phyloP scores from a whole-genome alignment of 2,329 filamentous ascomycete genomes.

The Penicillium sp. region DNA sequence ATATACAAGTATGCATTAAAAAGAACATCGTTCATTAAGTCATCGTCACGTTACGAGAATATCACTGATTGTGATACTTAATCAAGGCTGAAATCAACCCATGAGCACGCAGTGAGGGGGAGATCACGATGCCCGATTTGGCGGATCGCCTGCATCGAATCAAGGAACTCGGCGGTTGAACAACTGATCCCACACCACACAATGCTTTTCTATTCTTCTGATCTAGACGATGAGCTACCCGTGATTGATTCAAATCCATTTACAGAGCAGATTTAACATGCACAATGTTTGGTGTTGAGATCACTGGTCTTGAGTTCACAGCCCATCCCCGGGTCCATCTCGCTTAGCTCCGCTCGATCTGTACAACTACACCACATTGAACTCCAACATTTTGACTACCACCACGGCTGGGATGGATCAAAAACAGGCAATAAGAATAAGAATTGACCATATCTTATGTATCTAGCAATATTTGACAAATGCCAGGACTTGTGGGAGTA shows the following conservation, averaged over 20 bases:
- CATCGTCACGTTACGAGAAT: too few species aligned
- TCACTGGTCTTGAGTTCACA: constrained; percentile 8
- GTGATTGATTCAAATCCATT: neutral
- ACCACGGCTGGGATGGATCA: neutral
- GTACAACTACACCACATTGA: constrained; percentile 10
- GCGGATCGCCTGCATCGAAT: constrained; percentile 16
- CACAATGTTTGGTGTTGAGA: constrained; percentile 4
- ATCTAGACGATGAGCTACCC: neutral
- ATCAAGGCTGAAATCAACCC: neutral
- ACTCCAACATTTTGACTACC: constrained; percentile 1
- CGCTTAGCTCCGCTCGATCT: constrained; percentile 20
- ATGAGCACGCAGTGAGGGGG: neutral
- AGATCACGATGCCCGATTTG: constrained; percentile 6
- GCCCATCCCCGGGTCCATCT: constrained; percentile 7
- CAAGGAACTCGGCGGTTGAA: constrained; percentile 8
- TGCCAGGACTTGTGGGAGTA: neutral
- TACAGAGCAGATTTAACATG: neutral
- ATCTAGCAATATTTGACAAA: neutral
- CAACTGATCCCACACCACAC: constrained; percentile 16
- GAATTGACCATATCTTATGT: neutral
- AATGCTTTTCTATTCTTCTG: neutral
- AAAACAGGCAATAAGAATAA: neutral
- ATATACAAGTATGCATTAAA: neutral
- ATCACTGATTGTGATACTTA: too few species aligned
- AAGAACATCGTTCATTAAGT: neutral